Evolutionary conservation across 2,329 filamentous ascomycete species (phyloP).

Genomic region (Arachnomyces sp.): DNA sequence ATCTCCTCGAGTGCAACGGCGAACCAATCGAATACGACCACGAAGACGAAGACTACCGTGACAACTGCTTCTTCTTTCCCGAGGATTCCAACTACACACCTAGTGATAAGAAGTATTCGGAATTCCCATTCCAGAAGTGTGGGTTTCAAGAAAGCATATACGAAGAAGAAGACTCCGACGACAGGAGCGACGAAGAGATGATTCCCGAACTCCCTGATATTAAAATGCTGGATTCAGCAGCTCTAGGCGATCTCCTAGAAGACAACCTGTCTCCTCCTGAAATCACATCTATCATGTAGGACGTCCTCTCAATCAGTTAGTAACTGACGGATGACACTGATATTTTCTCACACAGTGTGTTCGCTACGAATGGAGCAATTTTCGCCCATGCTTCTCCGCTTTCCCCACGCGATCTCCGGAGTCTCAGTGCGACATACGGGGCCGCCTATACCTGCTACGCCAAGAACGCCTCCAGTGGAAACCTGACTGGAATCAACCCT

Average conservation of each 20-base stretch:
- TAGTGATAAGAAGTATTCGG: conserved; percentile 18
- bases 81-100: conserved; percentile 36
- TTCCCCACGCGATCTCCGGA: conserved; percentile 32
- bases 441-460: conserved; percentile 37
- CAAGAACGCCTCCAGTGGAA: conserved; percentile 31
- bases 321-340: neutral
- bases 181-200: conserved; percentile 25
- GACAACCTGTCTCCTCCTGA: conserved; percentile 37
- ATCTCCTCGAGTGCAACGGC: conserved; percentile 31
- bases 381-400: conserved; percentile 35
- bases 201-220: conserved; percentile 35
- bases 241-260: conserved; percentile 32
- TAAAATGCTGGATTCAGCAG: conserved; percentile 36
- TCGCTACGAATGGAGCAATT: conserved; percentile 36
- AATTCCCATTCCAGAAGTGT: neutral
- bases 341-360: conserved; percentile 24
- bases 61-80: conserved; percentile 37
- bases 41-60: conserved; percentile 34
- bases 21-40: conserved; percentile 37
- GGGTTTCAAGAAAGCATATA: conserved; percentile 5
- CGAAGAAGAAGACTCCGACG: conserved; percentile 11
- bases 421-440: conserved; percentile 35
- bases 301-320: neutral
- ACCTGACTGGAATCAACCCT: conserved; percentile 35
- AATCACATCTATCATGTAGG: conserved; percentile 36